Percentiles rank a stretch among this genome's conserved stretches.
phyloP scores from a whole-genome alignment of 2,329 filamentous ascomycete species.

The Septoria petroselini region DNA sequence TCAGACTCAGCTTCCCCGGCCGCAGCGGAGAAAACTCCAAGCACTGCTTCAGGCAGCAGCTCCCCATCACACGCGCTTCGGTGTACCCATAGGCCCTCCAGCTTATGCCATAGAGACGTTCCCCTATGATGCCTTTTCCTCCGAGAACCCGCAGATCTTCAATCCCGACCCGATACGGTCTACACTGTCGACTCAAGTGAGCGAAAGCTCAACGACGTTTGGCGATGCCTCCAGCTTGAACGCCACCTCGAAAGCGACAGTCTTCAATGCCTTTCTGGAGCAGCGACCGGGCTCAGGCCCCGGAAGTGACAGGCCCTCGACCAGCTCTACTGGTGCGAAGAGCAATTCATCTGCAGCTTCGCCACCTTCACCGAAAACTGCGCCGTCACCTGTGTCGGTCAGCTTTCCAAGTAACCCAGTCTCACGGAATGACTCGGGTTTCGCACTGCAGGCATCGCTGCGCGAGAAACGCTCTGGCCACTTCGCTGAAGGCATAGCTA shows the following conservation, averaged over 20 bases:
- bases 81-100: conserved; percentile 82
- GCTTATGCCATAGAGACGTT: conserved; percentile 91
- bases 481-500: conserved; percentile 61
- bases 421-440: conserved; percentile 89
- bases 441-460: conserved; percentile 78
- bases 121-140: conserved; percentile 84
- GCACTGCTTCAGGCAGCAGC: conserved; percentile 86
- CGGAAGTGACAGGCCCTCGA: conserved; percentile 70
- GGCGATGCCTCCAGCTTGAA: conserved; percentile 59
- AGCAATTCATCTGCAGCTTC: conserved; percentile 43
- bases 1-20: conserved; percentile 76
- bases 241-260: conserved; percentile 54
- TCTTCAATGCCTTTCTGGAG: conserved; percentile 89
- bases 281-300: conserved; percentile 64
- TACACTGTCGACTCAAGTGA: conserved; percentile 79
- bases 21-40: conserved; percentile 83
- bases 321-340: conserved; percentile 53
- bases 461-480: conserved; percentile 93
- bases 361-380: conserved; percentile 60
- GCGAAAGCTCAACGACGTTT: conserved; percentile 85
- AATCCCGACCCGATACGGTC: conserved; percentile 66
- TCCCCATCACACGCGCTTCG: conserved; percentile 81
- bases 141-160: conserved; percentile 79
- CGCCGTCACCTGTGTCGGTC: conserved; percentile 77
- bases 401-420: conserved; percentile 76